A percentile compares a stretch with the other conserved stretches of the same genome.
Conservation (phyloP, 495 filamentous ascomycete genomes). For the Tirmania nivea region DNA sequence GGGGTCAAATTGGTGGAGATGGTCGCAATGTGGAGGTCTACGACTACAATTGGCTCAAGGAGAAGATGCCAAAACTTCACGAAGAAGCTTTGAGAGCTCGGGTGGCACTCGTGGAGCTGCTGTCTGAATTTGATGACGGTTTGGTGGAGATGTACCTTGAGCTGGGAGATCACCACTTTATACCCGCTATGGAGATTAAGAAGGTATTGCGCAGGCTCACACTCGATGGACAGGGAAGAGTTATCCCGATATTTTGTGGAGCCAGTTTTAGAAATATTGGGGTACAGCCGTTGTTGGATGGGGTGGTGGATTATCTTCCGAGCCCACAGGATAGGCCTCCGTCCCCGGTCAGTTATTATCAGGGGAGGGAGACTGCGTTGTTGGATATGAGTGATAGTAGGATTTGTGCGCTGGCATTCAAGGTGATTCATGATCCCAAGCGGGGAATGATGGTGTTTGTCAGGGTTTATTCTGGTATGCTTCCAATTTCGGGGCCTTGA, state of each 20-base stretch:
- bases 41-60: conserved; percentile 19
- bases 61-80: conserved; percentile 27
- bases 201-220: conserved; percentile 52
- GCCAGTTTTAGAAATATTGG: conserved; percentile 88
- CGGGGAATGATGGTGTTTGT: conserved; percentile 82
- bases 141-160: conserved; percentile 71
- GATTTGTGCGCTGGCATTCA: conserved; percentile 71
- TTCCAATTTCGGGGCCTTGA: background rate
- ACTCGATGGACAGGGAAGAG: conserved; percentile 34
- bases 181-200: conserved; percentile 43
- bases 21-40: conserved; percentile 33
- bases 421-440: conserved; percentile 73
- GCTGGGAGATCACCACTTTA: conserved; percentile 40
- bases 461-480: conserved; percentile 54
- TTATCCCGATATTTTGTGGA: conserved; percentile 77
- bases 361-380: conserved; percentile 32
- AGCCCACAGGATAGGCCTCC: conserved; percentile 59
- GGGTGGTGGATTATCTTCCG: conserved; percentile 66
- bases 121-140: conserved; percentile 69
- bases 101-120: conserved; percentile 50
- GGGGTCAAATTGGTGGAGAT: conserved; percentile 33
- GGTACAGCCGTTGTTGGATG: conserved; percentile 80
- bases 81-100: conserved; percentile 59
- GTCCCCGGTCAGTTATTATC: conserved; percentile 40
- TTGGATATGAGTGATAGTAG: conserved; percentile 34